Percentiles rank a stretch among this genome's conserved stretches.
phyloP scores from a whole-genome alignment of 345 rosid species.

The Rubroshorea leprosula region DNA sequence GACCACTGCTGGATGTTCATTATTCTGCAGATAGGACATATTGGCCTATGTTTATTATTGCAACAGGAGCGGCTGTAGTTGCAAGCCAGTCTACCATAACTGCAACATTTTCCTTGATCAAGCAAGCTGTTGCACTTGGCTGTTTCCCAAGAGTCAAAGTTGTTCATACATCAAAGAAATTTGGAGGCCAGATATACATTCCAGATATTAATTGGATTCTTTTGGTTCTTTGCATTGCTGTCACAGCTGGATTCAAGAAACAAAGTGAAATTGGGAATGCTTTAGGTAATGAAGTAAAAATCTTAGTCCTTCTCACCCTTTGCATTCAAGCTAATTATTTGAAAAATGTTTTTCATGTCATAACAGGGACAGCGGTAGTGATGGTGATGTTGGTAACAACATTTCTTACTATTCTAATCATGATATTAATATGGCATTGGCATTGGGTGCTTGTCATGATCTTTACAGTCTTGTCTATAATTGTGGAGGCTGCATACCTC shows the following conservation, averaged over 20 bases:
- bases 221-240: conserved; percentile 64
- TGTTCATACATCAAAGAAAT: conserved; percentile 73
- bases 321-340: neutral
- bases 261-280: conserved; percentile 77
- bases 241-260: conserved; percentile 68
- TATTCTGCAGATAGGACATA: conserved; percentile 44
- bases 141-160: conserved; percentile 79
- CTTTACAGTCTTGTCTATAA: conserved; percentile 47
- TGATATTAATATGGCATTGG: conserved; percentile 75
- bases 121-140: conserved; percentile 74
- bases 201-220: conserved; percentile 81
- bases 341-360: conserved; percentile 1
- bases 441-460: conserved; percentile 62
- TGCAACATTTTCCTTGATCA: conserved; percentile 68
- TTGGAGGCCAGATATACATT: conserved; percentile 56
- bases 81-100: conserved; percentile 81
- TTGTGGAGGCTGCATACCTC: conserved; percentile 55
- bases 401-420: conserved; percentile 51
- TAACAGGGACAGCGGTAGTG: conserved; percentile 68
- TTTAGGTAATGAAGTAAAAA: conserved; percentile 44
- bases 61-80: conserved; percentile 67
- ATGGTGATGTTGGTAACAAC: conserved; percentile 74
- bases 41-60: conserved; percentile 67
- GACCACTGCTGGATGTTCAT: too few species aligned
- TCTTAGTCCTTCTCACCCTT: too few species aligned